These are phyloP conservation scores for Verticillium dahliae DNA, from an alignment of 2,329 filamentous ascomycete species.

Conservation along the genomic window DNA sequence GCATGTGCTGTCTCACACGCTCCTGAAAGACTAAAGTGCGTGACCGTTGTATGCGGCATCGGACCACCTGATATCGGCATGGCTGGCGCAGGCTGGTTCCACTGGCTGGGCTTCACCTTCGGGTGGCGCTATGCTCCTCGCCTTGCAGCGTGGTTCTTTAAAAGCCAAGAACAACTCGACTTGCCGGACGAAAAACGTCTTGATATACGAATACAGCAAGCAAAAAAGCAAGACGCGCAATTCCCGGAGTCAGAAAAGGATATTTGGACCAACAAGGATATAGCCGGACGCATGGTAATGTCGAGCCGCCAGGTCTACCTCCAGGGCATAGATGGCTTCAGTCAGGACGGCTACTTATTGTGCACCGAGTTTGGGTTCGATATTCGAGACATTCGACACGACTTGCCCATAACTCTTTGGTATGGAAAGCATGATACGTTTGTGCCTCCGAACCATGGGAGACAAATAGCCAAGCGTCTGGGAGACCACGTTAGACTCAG, in stretches of 20 bases:
- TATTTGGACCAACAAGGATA: conserved; percentile 4
- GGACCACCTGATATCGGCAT: conserved; percentile 14
- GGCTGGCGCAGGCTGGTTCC: conserved; percentile 9
- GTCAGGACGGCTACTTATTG: conserved; percentile 3
- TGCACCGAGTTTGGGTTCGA: conserved; percentile 8
- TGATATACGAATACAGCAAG: conserved; percentile 1
- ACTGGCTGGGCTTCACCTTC: conserved; percentile 10
- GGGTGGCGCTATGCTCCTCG: conserved; percentile 9
- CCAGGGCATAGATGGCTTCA: conserved; percentile 8
- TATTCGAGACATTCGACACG: conserved; percentile 5
- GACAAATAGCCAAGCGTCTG: conserved; percentile 6
- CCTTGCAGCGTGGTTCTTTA: conserved; percentile 5
- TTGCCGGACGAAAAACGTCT: conserved; percentile 5
- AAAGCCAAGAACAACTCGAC: conserved; percentile 1
- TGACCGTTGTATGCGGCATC: conserved; percentile 14
- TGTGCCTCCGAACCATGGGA: conserved; percentile 7
- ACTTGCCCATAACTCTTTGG: conserved; percentile 6
- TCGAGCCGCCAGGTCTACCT: conserved; percentile 5
- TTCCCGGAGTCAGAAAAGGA: conserved; percentile 1
- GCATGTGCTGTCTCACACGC: conserved; percentile 11
- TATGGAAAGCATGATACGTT: conserved; percentile 7
- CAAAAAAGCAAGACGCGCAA: conserved; percentile 2
- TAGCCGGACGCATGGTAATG: conserved; percentile 5
- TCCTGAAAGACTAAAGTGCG: conserved; percentile 7
- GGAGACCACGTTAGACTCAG: conserved; percentile 1